phyloP scores from a whole-genome alignment of 164 flowering plant genomes.

The Paratinospora sagittata region DNA sequence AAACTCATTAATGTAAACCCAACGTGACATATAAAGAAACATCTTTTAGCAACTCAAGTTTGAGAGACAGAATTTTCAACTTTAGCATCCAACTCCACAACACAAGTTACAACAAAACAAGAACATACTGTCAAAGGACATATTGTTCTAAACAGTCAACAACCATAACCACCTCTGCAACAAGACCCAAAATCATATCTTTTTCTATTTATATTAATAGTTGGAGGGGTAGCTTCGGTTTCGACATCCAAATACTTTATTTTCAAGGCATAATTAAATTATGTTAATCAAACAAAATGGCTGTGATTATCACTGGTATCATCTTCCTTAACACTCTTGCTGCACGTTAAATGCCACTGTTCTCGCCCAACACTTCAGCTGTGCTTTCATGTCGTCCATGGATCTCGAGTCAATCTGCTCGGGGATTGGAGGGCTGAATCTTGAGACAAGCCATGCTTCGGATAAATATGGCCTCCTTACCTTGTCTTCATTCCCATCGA shows the following conservation, averaged over 20 bases:
- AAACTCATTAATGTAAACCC: no score
- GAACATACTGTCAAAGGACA: not conserved
- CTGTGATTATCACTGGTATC: slow-evolving; percentile 3
- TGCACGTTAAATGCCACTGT: slow-evolving; percentile 68
- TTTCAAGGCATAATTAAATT: slow-evolving; percentile 2
- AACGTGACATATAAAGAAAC: no score
- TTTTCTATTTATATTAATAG: not conserved
- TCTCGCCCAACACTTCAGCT: slow-evolving; percentile 82
- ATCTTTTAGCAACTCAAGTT: not conserved
- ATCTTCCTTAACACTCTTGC: slow-evolving; percentile 17
- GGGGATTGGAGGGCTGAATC: slow-evolving; percentile 33
- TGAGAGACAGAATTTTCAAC: not conserved
- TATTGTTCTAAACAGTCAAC: not conserved
- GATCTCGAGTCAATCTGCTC: slow-evolving; percentile 32
- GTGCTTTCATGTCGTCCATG: slow-evolving; percentile 56
- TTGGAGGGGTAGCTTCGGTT: not conserved
- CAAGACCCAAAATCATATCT: not conserved
- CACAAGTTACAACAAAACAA: not conserved
- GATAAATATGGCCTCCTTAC: slow-evolving; percentile 49
- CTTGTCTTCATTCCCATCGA: slow-evolving; percentile 12
- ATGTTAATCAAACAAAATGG: slow-evolving; percentile 5
- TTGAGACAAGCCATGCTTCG: slow-evolving; percentile 46
- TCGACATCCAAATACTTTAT: not conserved
- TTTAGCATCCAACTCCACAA: not conserved
- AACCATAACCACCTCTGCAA: not conserved